Evolutionary conservation across 2,329 filamentous ascomycete genomes (phyloP).

Genomic region (Trichocomaceae sp.): DNA sequence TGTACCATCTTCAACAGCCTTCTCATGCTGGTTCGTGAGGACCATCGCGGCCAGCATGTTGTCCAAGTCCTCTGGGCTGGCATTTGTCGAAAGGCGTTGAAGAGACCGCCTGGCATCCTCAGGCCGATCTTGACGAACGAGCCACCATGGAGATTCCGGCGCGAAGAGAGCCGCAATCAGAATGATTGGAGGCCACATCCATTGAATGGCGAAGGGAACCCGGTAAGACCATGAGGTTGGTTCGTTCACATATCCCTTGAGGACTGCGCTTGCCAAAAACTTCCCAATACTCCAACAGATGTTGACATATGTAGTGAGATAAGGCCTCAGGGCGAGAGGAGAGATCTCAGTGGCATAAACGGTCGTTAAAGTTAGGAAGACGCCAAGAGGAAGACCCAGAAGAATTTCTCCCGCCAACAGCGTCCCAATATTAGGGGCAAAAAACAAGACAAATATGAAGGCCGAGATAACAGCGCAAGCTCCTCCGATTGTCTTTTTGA

Average conservation of each 20-base stretch:
- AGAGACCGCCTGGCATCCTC: constrained; percentile 7
- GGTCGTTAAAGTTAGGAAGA: constrained; percentile 44
- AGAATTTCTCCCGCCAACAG: constrained; percentile 46
- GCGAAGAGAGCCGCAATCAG: constrained; percentile 34
- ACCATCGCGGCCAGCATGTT: constrained; percentile 74
- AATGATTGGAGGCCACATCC: constrained; percentile 48
- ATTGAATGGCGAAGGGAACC: constrained; percentile 47
- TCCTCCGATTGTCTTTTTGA: constrained; percentile 35
- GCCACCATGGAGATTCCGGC: constrained; percentile 9
- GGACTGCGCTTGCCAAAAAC: constrained; percentile 46
- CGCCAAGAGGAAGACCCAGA: constrained; percentile 46
- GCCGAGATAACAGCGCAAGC: constrained; percentile 41
- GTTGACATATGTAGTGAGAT: constrained; percentile 42
- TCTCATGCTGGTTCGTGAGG: constrained; percentile 72
- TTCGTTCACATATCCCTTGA: constrained; percentile 41
- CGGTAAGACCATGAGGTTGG: constrained; percentile 46
- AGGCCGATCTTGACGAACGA: not conserved
- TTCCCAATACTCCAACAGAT: constrained; percentile 45
- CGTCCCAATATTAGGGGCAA: constrained; percentile 40
- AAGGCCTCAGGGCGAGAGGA: constrained; percentile 38
- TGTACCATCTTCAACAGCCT: constrained; percentile 50
- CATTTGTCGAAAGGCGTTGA: not conserved
- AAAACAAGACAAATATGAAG: constrained; percentile 47
- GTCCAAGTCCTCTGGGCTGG: not conserved
- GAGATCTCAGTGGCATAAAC: constrained; percentile 43